Base-by-base conservation (phyloP, 2,329 filamentous ascomycete species). In the Graphilbum fragrans region DNA sequence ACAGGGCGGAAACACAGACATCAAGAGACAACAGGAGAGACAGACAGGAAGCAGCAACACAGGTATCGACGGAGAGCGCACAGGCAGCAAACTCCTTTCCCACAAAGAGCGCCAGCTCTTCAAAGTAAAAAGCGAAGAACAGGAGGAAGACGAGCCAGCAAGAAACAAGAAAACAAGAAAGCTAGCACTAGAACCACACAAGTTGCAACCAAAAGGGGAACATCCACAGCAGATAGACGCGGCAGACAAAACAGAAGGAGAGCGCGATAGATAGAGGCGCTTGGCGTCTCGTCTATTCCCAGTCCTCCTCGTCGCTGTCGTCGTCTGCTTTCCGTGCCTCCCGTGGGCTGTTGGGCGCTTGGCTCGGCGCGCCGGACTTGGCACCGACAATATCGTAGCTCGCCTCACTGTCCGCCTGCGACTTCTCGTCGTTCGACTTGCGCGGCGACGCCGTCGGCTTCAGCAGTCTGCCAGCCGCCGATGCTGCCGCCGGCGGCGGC, bases 311-410 rank as follows among this genome's bases (percentile, higher is more conserved):
- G 44, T 85, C 80, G 49, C 76, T 81, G 47, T 83, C 56, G 23
- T 74, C 56, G 22, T 72, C 70, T 8, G 55, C 67, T 57, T 71
- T 72, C 47, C 64, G 65, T 17, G 63, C 53, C 27, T 72, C 74
- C 56, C 75, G 77, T 21, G 76, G 76, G 55, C 75, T 79, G 56
- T 63, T 74, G 20, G 86, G 82, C 17, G 86, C 81, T 49, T 84
- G 82, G 58, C 85, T 94, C 31, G 80, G 77, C 35, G 77, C 74
- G 38, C 83, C 84, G 39, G 83, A 88, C 36, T 77, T 69, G 6
- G 81, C 80, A 8, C 83, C 82, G 36, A 98, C 86, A 27, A 98
- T 72, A 58, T 98, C 92, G 59, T 98, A 98, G 64, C 87, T 94
- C 17, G 86, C 86, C 53, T 98, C 92, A 57, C 90, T 95, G 53